Evolutionary conservation across 2,329 filamentous ascomycete genomes (phyloP).

Genomic region (Colletotrichum noveboracense): DNA sequence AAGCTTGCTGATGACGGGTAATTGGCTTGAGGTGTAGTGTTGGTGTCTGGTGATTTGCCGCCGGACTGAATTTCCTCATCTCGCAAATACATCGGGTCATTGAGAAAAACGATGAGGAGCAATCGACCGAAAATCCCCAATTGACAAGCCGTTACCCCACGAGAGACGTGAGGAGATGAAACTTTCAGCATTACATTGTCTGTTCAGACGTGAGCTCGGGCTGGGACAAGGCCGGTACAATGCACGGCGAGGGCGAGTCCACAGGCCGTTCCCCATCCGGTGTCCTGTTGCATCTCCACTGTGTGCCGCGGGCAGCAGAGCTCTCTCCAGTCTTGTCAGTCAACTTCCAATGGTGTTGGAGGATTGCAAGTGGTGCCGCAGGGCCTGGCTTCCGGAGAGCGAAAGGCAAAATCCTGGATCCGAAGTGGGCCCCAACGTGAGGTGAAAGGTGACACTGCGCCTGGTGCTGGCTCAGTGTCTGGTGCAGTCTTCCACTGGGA

Average conservation of each 20-base stretch:
- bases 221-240: background rate
- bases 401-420: constrained; percentile 10
- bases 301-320: background rate
- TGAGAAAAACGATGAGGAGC: background rate
- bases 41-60: background rate
- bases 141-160: constrained; percentile 4
- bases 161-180: background rate
- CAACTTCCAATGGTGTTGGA: background rate
- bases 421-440: constrained; percentile 3
- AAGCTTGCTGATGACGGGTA: background rate
- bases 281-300: background rate
- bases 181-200: constrained; percentile 6
- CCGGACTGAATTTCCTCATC: background rate
- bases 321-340: background rate
- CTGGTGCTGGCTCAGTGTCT: background rate
- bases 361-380: background rate
- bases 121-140: background rate
- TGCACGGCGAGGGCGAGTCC: background rate
- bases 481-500: background rate
- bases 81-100: background rate
- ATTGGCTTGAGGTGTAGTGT: background rate
- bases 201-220: constrained; percentile 9
- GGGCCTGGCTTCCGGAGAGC: constrained; percentile 5
- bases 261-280: background rate
- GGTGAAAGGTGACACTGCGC: background rate